These are phyloP conservation scores for Aphanocladium album DNA, from an alignment of 2,329 filamentous ascomycete species.

Conservation along the genomic window DNA sequence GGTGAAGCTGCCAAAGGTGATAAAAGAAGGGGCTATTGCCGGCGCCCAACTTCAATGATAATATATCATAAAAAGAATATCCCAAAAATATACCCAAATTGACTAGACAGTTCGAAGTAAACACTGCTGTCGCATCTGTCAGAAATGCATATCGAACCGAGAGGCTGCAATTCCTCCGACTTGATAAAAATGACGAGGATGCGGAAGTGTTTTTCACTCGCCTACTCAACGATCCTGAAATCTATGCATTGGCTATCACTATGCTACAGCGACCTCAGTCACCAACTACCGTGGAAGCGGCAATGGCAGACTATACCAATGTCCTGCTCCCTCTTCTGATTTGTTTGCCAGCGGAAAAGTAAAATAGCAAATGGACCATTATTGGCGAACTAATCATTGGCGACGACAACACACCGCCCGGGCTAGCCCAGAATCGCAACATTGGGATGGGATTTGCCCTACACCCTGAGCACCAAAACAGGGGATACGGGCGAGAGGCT, in stretches of 20 bases:
- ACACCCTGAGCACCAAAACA: conserved; percentile 27
- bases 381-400: neutral
- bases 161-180: neutral
- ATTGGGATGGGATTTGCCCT: conserved; percentile 32
- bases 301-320: neutral
- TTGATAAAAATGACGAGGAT: neutral
- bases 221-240: neutral
- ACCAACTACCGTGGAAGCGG: neutral
- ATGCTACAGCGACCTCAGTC: neutral
- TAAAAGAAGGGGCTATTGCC: too few species aligned
- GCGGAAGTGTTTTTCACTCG: neutral
- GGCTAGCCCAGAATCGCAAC: conserved; percentile 5
- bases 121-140: neutral
- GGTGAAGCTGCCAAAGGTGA: too few species aligned
- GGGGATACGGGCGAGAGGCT: conserved; percentile 42
- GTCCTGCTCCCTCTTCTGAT: neutral
- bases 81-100: neutral
- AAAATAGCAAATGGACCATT: neutral
- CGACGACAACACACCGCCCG: neutral
- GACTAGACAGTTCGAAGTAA: neutral
- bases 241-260: neutral
- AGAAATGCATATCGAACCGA: neutral
- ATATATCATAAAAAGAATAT: too few species aligned
- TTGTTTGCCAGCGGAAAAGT: neutral
- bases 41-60: too few species aligned